A percentile compares a stretch with the other conserved stretches of the same genome.
These are phyloP conservation scores for Aspergillus tubingensis DNA, from an alignment of 2,329 filamentous ascomycete genomes.

Conservation along the genomic window DNA sequence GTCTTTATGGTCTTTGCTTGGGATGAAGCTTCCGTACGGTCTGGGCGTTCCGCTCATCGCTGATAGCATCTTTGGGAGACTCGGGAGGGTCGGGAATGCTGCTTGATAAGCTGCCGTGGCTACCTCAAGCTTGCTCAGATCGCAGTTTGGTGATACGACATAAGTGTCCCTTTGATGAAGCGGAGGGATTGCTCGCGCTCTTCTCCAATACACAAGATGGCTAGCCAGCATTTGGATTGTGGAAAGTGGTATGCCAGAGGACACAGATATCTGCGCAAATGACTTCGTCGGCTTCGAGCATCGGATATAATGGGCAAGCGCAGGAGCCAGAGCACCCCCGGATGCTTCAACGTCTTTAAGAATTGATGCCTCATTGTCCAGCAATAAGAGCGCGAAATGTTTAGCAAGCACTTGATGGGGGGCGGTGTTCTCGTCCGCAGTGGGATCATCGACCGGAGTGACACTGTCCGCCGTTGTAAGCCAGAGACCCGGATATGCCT, in stretches of 20 bases:
- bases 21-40: constrained; percentile 80
- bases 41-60: constrained; percentile 77
- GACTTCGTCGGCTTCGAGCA: constrained; percentile 63
- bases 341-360: constrained; percentile 70
- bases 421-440: constrained; percentile 58
- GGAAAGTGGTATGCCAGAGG: constrained; percentile 67
- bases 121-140: constrained; percentile 68
- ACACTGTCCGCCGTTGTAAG: constrained; percentile 83
- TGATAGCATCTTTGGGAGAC: constrained; percentile 83
- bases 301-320: constrained; percentile 72
- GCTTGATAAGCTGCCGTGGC: constrained; percentile 73
- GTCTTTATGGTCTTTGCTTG: constrained; percentile 81
- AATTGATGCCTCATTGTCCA: constrained; percentile 80
- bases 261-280: constrained; percentile 69
- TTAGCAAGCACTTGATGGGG: constrained; percentile 68
- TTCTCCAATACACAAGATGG: constrained; percentile 94
- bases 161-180: constrained; percentile 89
- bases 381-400: constrained; percentile 81
- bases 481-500: constrained; percentile 74
- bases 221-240: constrained; percentile 86
- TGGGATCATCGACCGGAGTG: constrained; percentile 65
- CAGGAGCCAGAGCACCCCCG: constrained; percentile 71
- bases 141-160: constrained; percentile 86
- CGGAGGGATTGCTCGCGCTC: constrained; percentile 86
- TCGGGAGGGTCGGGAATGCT: constrained; percentile 79